These are phyloP conservation scores for Gymnopilus junonius DNA, from an alignment of 768 basidiomycete species.

Conservation along the genomic window DNA sequence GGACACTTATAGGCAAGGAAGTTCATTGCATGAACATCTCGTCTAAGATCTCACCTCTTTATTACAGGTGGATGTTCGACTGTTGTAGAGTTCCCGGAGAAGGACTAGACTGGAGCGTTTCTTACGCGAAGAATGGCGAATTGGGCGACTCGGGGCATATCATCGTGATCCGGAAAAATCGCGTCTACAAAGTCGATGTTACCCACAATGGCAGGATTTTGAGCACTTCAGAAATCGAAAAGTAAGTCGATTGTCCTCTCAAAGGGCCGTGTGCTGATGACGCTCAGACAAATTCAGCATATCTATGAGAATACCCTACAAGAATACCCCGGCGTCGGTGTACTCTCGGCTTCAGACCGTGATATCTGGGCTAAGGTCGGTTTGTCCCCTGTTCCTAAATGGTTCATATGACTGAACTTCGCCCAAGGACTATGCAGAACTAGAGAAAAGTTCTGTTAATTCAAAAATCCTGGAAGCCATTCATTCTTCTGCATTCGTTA, in stretches of 20 bases:
- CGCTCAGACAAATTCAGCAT: slow-evolving; percentile 69
- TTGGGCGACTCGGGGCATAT: slow-evolving; percentile 75
- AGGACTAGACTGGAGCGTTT: slow-evolving; percentile 78
- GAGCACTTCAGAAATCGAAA: slow-evolving; percentile 67
- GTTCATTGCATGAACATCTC: background rate
- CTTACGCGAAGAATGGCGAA: slow-evolving; percentile 63
- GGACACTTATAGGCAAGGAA: slow-evolving; percentile 78
- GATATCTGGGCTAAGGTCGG: slow-evolving; percentile 88
- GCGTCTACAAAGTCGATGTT: slow-evolving; percentile 81
- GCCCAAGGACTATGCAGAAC: slow-evolving; percentile 61
- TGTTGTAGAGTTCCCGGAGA: slow-evolving; percentile 83
- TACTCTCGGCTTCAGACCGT: slow-evolving; percentile 78
- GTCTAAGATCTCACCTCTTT: background rate
- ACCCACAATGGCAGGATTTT: slow-evolving; percentile 58
- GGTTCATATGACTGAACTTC: background rate
- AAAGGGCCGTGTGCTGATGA: background rate
- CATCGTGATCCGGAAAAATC: slow-evolving; percentile 82
- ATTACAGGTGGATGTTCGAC: slow-evolving; percentile 87
- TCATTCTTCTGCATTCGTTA: slow-evolving; percentile 84
- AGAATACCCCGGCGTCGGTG: slow-evolving; percentile 76
- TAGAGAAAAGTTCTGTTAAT: slow-evolving; percentile 67
- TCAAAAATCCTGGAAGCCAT: slow-evolving; percentile 68
- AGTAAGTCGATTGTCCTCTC: slow-evolving; percentile 40
- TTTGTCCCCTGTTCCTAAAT: background rate
- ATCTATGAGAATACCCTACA: slow-evolving; percentile 68